Percentiles rank a stretch among this genome's conserved stretches.
Conservation (phyloP, 306 rosid species). For the Quercus mongolica region DNA sequence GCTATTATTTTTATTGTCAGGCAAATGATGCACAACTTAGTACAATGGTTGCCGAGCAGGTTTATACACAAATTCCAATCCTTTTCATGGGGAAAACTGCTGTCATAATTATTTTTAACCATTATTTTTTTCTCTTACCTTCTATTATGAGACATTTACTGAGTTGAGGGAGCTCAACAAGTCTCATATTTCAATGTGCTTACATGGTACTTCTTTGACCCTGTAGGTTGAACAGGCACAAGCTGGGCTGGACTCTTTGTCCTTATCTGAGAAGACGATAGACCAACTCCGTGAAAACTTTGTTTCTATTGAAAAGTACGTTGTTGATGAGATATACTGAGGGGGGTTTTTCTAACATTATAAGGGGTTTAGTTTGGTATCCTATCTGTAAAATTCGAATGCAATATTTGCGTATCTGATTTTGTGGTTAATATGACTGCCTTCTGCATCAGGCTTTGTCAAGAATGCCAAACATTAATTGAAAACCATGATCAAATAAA, state of each 20-base stretch:
- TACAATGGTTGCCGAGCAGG: constrained; percentile 98
- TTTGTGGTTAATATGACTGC: constrained; percentile 30
- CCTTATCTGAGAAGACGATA: constrained; percentile 64
- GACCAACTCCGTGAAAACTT: constrained; percentile 83
- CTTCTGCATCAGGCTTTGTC: constrained; percentile 67
- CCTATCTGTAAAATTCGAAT: not conserved
- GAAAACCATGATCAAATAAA: constrained; percentile 98
- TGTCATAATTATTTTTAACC: not conserved
- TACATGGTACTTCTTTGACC: constrained; percentile 11
- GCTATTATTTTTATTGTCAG: constrained; percentile 40
- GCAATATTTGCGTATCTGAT: constrained; percentile 4
- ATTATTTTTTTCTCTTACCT: constrained; percentile 1
- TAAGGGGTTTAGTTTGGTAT: not conserved
- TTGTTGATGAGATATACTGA: constrained; percentile 20
- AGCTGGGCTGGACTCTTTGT: constrained; percentile 78
- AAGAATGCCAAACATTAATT: constrained; percentile 90
- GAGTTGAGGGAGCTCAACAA: not conserved
- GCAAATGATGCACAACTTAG: constrained; percentile 99
- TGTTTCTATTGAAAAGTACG: constrained; percentile 87
- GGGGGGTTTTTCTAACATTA: constrained; percentile 11
- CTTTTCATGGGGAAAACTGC: constrained; percentile 5
- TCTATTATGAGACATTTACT: constrained; percentile 16
- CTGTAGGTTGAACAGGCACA: constrained; percentile 93
- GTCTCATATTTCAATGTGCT: constrained; percentile 21
- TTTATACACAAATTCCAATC: constrained; percentile 13